A percentile compares a stretch with the other conserved stretches of the same genome.
Evolutionary conservation across 306 rosid species (phyloP).

Genomic region (Phaseolus lunatus): DNA sequence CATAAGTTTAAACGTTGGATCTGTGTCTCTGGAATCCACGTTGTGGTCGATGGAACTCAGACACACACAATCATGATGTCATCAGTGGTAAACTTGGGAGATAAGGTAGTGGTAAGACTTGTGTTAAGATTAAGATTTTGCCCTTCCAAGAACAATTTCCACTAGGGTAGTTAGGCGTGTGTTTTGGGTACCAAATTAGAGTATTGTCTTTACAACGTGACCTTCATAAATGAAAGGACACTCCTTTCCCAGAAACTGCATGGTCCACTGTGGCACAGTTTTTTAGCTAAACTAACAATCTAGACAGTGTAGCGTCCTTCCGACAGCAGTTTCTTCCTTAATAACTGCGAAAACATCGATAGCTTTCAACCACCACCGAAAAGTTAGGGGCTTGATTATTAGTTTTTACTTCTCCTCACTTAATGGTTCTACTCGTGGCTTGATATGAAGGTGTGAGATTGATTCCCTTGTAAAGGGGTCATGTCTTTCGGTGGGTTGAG

Average conservation of each 20-base stretch:
- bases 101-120: conserved; percentile 26
- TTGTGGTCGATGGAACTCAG: not conserved
- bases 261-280: conserved; percentile 26
- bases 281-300: conserved; percentile 20
- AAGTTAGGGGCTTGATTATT: not conserved
- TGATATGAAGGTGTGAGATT: conserved; percentile 55
- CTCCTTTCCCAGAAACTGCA: conserved; percentile 18
- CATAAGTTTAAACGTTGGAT: not conserved
- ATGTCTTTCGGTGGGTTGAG: conserved; percentile 67
- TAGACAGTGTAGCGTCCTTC: not conserved
- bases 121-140: not conserved
- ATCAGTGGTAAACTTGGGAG: conserved; percentile 44
- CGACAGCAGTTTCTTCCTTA: conserved; percentile 24
- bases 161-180: conserved; percentile 42
- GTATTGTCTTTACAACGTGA: conserved; percentile 33
- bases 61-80: conserved; percentile 9
- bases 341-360: not conserved
- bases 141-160: conserved; percentile 37
- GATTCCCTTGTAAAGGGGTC: conserved; percentile 44
- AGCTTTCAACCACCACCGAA: conserved; percentile 19
- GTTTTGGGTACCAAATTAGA: conserved; percentile 41
- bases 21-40: conserved; percentile 31
- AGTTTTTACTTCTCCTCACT: not conserved
- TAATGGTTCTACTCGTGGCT: not conserved
- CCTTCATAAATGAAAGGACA: conserved; percentile 40